Evolutionary conservation across 164 flowering plant genomes (phyloP), one percentile per base, ranked within the genome.

Genomic region (Aristolochia contorta): DNA sequence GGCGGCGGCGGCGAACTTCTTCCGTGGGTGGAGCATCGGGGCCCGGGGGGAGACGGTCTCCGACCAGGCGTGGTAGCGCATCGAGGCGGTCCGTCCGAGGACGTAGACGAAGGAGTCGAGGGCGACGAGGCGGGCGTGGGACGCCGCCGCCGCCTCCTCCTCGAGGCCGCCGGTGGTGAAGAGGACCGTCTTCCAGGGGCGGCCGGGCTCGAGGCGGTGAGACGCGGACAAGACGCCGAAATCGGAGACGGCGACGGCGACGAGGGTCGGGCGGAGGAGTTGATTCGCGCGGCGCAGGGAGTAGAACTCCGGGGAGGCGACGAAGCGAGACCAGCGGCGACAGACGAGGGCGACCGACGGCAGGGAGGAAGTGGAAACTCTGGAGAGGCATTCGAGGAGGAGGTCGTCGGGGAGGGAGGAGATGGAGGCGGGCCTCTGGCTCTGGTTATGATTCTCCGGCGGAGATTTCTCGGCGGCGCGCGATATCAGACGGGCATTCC

Each of bases 381-480:
- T 53, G 9, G 87, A 79, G 63, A 91, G 86, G 65, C 86, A 82
- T 63, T 88, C 94, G 21, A 81, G 67, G 54, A 91, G 81, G 37
- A 91, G 66, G 67, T 91, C 97, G 62, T 91, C 94, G 7, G 97
- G 94, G 61, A 91, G 89, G 47, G 69, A 32, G 22, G 69, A 60
- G 84, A 75, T 19, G 77, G 69, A 45, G 78, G 43, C 41, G 69
- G n/a, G n/a, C n/a, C 59, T 49, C 59, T 67, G 5, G 3, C 30
- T 45, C 22, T 12, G 53, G 15, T 49, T 20, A 59, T 22, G 61
- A 65, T 20, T 18, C 5, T 23, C 51, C 10, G 43, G 43, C 43
- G 43, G n/a, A 37, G 24, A 56, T 52, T 64, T 55, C 47, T 57
- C 66, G 58, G 69, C 32, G 21, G 16, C 16, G 25, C 55, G 59